These are phyloP conservation scores for Coniferiporia sulphurascens DNA, from an alignment of 1,284 basidiomycete genomes.

Conservation along the genomic window DNA sequence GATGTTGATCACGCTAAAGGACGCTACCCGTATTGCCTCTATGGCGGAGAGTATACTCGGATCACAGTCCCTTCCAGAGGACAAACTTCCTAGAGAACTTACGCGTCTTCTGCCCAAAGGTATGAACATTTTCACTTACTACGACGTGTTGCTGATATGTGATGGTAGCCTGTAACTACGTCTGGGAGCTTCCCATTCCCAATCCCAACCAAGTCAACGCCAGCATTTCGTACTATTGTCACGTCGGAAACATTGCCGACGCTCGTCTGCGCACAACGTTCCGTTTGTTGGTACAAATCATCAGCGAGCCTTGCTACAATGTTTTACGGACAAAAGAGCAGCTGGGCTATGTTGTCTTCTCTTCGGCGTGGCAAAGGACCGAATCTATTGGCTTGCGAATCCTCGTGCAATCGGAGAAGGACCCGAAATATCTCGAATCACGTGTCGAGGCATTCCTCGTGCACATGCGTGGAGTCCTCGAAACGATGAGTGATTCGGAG, in stretches of 20 bases:
- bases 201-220: constrained; percentile 90
- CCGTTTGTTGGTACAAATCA: constrained; percentile 68
- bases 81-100: constrained; percentile 53
- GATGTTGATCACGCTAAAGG: constrained; percentile 36
- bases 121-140: constrained; percentile 28
- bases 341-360: constrained; percentile 86
- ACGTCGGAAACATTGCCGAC: constrained; percentile 62
- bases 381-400: constrained; percentile 81
- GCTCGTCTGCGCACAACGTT: constrained; percentile 54
- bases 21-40: constrained; percentile 71
- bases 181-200: constrained; percentile 68
- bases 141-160: constrained; percentile 20
- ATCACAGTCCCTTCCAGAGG: constrained; percentile 49
- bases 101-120: constrained; percentile 67
- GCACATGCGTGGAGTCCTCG: constrained; percentile 56
- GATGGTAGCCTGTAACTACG: constrained; percentile 59
- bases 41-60: constrained; percentile 68
- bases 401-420: constrained; percentile 87
- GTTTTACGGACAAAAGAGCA: constrained; percentile 95
- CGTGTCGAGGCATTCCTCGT: constrained; percentile 87
- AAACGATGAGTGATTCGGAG: constrained; percentile 54
- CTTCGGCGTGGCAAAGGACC: constrained; percentile 52
- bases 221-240: constrained; percentile 73
- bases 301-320: constrained; percentile 91
- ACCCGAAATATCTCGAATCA: constrained; percentile 80